Conservation (phyloP, 805 yeast species). For the Hanseniaspora mollemarum region DNA sequence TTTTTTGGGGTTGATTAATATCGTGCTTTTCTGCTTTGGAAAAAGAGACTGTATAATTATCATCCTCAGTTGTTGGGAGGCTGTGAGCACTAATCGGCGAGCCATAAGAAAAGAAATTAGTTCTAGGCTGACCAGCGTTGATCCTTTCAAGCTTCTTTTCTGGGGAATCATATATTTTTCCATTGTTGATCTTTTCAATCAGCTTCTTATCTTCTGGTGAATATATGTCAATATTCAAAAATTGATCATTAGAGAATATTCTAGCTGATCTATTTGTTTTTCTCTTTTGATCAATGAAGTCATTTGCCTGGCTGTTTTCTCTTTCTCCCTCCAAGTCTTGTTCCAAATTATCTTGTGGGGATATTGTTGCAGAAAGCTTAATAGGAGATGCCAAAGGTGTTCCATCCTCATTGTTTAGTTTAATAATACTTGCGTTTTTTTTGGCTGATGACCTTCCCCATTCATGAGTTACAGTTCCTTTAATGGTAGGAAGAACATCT, state of each 20-base stretch:
- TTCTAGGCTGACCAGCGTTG: not conserved
- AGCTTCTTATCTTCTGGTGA: slow-evolving; percentile 7
- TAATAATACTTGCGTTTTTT: slow-evolving; percentile 5
- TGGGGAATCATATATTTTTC: slow-evolving; percentile 8
- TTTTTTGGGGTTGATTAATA: not conserved
- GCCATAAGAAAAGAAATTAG: not conserved
- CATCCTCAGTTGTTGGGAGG: no score
- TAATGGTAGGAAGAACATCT: slow-evolving; percentile 6
- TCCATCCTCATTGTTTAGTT: slow-evolving; percentile 8
- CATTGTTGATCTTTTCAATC: slow-evolving; percentile 12
- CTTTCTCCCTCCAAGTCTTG: not conserved
- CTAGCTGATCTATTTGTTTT: slow-evolving; percentile 14
- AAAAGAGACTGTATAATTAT: not conserved
- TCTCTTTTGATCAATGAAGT: not conserved
- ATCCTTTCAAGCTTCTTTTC: not conserved
- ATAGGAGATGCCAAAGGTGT: slow-evolving; percentile 7
- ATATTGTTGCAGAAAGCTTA: not conserved
- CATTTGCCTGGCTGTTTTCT: not conserved
- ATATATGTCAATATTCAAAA: slow-evolving; percentile 2
- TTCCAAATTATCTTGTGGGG: not conserved
- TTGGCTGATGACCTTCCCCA: slow-evolving; percentile 12
- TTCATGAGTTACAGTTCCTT: slow-evolving; percentile 16
- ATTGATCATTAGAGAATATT: slow-evolving; percentile 12
- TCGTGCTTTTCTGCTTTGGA: not conserved
- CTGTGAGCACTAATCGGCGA: not conserved